Conservation (phyloP, 1,139 yeast species). For the Protomyces macrosporus region DNA sequence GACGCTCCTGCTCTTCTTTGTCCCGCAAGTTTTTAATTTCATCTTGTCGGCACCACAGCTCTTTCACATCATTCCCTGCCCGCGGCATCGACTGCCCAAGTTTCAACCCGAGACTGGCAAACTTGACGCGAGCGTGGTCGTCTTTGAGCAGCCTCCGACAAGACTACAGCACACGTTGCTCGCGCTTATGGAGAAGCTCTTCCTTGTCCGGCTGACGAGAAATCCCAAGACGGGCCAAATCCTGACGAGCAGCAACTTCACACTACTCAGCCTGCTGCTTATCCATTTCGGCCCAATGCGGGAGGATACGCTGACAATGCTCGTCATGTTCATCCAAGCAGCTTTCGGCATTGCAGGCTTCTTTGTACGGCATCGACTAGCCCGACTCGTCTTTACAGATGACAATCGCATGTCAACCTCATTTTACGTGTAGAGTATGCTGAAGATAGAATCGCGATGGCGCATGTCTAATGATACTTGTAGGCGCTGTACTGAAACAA, state of each 20-base stretch:
- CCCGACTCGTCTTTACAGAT: slow-evolving; percentile 80
- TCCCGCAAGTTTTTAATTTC: slow-evolving; percentile 88
- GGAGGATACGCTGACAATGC: slow-evolving; percentile 66
- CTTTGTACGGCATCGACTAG: slow-evolving; percentile 71
- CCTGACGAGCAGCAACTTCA: slow-evolving; percentile 66
- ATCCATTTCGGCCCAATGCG: slow-evolving; percentile 87
- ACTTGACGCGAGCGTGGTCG: slow-evolving; percentile 68
- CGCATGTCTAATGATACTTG: no score
- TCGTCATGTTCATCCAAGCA: slow-evolving; percentile 59
- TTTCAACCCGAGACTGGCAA: slow-evolving; percentile 63
- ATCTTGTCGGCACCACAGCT: slow-evolving; percentile 85
- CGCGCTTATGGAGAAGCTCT: slow-evolving; percentile 43
- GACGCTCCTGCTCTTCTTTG: slow-evolving; percentile 73
- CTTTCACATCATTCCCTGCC: slow-evolving; percentile 82
- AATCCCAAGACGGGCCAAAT: slow-evolving; percentile 38
- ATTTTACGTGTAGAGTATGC: slow-evolving; percentile 2
- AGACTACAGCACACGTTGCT: slow-evolving; percentile 39
- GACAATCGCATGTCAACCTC: slow-evolving; percentile 50
- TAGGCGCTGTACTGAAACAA: no score
- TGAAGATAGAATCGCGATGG: not conserved
- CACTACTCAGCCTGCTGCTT: slow-evolving; percentile 72
- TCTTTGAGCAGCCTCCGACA: slow-evolving; percentile 37
- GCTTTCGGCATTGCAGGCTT: slow-evolving; percentile 62
- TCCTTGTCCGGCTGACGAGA: slow-evolving; percentile 50
- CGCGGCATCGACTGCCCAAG: slow-evolving; percentile 86